These are phyloP conservation scores for Hypoxylon sp. DNA, from an alignment of 2,329 filamentous ascomycete genomes.

Conservation along the genomic window DNA sequence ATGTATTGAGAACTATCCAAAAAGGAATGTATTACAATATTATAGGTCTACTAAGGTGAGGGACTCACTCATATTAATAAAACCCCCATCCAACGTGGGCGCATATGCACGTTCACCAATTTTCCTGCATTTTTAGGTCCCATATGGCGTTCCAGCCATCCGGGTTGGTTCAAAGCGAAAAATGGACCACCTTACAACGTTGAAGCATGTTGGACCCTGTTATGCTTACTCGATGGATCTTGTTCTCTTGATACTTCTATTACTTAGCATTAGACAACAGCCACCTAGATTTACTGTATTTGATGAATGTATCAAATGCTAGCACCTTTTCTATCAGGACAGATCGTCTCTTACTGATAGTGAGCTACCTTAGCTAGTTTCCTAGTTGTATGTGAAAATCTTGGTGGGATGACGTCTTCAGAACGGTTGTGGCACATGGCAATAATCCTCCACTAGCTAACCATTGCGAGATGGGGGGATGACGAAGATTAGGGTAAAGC, in stretches of 20 bases:
- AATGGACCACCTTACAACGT: conserved; percentile 1
- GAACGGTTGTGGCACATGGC: conserved; percentile 16
- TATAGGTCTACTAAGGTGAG: not conserved
- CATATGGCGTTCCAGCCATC: conserved; percentile 14
- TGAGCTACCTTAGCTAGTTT: not conserved
- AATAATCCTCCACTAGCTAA: conserved; percentile 1
- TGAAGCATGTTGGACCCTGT: conserved; percentile 1
- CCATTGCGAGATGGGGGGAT: not conserved
- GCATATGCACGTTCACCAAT: conserved; percentile 16
- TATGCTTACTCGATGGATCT: not conserved
- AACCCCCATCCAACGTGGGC: not conserved
- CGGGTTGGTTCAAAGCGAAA: conserved; percentile 1
- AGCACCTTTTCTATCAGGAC: conserved; percentile 1
- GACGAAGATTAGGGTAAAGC: not conserved
- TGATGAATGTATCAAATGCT: not conserved
- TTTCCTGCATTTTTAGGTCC: not conserved
- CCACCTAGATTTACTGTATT: not conserved
- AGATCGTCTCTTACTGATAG: conserved; percentile 12
- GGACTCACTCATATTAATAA: not conserved
- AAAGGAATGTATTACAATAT: too few species aligned
- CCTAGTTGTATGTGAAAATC: conserved; percentile 21
- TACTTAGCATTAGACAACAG: not conserved
- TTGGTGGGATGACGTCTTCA: conserved; percentile 33
- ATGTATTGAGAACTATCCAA: too few species aligned
- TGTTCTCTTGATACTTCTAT: not conserved